Base-by-base conservation (phyloP, 768 basidiomycete genomes). In the Lactarius vividus region DNA sequence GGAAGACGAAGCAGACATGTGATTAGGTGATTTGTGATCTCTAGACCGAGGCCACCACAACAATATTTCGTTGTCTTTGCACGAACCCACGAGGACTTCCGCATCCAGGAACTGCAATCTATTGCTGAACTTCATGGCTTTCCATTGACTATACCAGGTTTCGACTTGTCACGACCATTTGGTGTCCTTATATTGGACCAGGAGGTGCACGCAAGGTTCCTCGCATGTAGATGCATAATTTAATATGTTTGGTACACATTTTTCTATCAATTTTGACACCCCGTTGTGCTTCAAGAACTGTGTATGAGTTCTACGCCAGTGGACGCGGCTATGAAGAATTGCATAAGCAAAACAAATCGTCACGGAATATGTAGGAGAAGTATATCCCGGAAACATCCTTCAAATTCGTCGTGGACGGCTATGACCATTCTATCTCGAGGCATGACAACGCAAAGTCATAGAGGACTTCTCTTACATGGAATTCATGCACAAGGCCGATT, bases 401-500 rank as follows among this genome's bases (percentile, higher is more conserved):
- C 81, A 88, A 88, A 70, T 94, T 96, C 74, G 73, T 83, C 16
- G 85, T 96, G 9, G 83, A 86, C 2, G 87, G 85, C 0, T 89
- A 87, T 71, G 89, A 91, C 68, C 91, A 88, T 71, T 85, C 85
- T 11, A 87, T 94, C 16, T 84, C 88, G 16, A 88, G 70, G 74
- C 76, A 44, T 82, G 88, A 18, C 90, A 92, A 70, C 81, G 77
- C 65, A 78, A 83, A 16, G 79, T 91, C 52, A 85, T 96, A 52
- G 88, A 94, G 73, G 82, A 82, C 69, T 98, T 99, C 75, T 76
- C 82, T 2, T 97, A 93, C 73, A 94, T 98, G 90, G 86, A 78
- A 23, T 88, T 94, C 68, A 75, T 81, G 64, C 95, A 95, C 15
- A 84, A 84, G 70, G 92, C 97, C 69, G 86, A 91, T 61, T 84